Evolutionary conservation across 2,329 filamentous ascomycete species (phyloP), one percentile per base, ranked within the genome.

Genomic region (Chaetomiaceae sp.): DNA sequence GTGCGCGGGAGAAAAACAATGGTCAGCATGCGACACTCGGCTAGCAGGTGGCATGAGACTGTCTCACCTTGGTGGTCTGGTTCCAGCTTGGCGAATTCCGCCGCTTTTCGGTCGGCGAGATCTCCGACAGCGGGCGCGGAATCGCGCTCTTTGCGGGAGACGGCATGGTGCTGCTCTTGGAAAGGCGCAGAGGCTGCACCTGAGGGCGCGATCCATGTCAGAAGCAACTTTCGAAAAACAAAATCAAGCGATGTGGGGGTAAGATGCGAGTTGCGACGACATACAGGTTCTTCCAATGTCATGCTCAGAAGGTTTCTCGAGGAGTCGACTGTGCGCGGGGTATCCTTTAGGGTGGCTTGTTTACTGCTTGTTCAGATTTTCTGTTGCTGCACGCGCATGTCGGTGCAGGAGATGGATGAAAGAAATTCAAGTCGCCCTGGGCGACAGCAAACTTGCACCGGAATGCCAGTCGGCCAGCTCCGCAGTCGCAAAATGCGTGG

Each of bases 51-150:
- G 55, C 53, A 50, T 12, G 45, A 22, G 34, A 29, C 25, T 27
- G 53, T 58, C 71, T 69, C 77, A 91, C 87, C 81, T 88, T 90
- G 75, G 72, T 78, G 57, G 74, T 71, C 69, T 91, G 87, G 65
- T 87, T 91, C 82, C 87, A 95, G 75, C 88, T 95, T 49, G 91
- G 91, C 47, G 91, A 96, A 75, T 97, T 97, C 65, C 91, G 82
- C 68, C 92, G 83, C 71, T 84, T 86, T 72, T 91, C 89, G 58
- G 88, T 88, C 48, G 88, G 88, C 63, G 88, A 89, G 66, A 99
- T 84, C 75, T 99, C 94, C 58, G 90, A 88, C 60, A 99, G 80
- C 54, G 94, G 88, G 64, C 88, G 84, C 66, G 85, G 81, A 51
- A 80, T 73, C 65, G 80, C 77, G 68, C 75, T 78, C 70, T 85